Conservation (phyloP, 805 yeast species). For the Limtongia smithiae region DNA sequence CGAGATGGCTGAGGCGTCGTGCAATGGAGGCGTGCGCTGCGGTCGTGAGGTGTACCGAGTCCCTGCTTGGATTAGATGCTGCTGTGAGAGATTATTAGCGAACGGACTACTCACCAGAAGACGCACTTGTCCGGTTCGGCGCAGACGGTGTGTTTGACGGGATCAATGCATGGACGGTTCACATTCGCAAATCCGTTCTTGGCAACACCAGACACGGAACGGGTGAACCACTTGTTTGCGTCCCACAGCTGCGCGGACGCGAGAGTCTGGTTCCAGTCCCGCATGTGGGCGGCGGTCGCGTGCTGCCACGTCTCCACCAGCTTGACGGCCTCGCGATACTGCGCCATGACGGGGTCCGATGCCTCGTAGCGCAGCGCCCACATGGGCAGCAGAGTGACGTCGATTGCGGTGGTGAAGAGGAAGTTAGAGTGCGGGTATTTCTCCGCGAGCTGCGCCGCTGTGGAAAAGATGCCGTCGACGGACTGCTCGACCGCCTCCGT, state of each 20-base stretch:
- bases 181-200: slow-evolving; percentile 9
- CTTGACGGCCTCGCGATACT: slow-evolving; percentile 18
- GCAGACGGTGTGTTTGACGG: slow-evolving; percentile 6
- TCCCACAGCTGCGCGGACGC: slow-evolving; percentile 21
- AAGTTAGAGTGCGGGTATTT: slow-evolving; percentile 22
- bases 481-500: slow-evolving; percentile 16
- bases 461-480: slow-evolving; percentile 11
- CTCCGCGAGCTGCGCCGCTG: slow-evolving; percentile 9
- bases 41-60: slow-evolving; percentile 22
- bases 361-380: slow-evolving; percentile 11
- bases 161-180: slow-evolving; percentile 14
- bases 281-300: slow-evolving; percentile 10
- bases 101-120: slow-evolving; percentile 14
- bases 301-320: slow-evolving; percentile 15
- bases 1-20: slow-evolving; percentile 7
- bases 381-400: slow-evolving; percentile 24
- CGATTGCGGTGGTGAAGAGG: slow-evolving; percentile 16
- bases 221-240: slow-evolving; percentile 22
- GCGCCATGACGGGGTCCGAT: slow-evolving; percentile 8
- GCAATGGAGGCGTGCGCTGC: slow-evolving; percentile 22
- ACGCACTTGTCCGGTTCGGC: slow-evolving; percentile 8
- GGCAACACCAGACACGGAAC: slow-evolving; percentile 19
- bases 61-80: no score
- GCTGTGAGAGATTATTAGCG: no score
- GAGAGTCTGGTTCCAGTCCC: slow-evolving; percentile 17